Evolutionary conservation across 2,329 filamentous ascomycete species (phyloP).

Genomic region (Aspergillus novofumigatus): DNA sequence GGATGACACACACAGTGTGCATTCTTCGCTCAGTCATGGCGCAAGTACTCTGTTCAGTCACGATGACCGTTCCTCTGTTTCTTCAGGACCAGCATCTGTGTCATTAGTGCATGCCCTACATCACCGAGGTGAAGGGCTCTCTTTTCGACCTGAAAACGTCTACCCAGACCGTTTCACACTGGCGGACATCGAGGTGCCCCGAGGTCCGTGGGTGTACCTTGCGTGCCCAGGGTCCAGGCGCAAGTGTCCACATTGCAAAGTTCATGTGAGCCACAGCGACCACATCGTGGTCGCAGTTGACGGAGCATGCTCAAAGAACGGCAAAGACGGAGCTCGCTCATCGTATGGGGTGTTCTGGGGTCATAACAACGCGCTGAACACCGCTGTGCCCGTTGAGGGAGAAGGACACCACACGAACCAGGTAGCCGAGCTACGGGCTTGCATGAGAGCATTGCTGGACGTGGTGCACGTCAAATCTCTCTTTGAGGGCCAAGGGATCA

Average conservation of each 20-base stretch:
- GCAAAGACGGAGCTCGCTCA: not conserved
- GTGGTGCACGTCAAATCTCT: not conserved
- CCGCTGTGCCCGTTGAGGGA: accelerated
- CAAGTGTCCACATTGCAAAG: not conserved
- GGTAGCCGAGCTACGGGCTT: constrained; percentile 1
- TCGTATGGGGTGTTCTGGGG: not conserved
- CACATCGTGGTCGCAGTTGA: constrained; percentile 2
- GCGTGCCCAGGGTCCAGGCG: not conserved
- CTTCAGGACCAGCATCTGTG: not conserved
- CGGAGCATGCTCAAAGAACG: constrained; percentile 1
- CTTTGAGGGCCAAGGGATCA: not conserved
- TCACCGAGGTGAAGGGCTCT: not conserved
- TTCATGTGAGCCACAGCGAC: not conserved
- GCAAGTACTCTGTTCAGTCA: not conserved
- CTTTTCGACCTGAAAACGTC: not conserved
- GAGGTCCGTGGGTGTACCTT: not conserved
- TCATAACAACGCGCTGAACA: not conserved
- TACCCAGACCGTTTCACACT: not conserved
- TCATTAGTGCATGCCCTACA: not conserved
- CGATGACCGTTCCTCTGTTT: not conserved
- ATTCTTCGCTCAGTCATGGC: not conserved
- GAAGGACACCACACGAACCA: not conserved
- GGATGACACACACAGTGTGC: not conserved
- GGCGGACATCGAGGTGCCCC: not conserved
- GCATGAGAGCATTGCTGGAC: not conserved